Conservation (phyloP, 345 rosid species). For the Salix exigua region DNA sequence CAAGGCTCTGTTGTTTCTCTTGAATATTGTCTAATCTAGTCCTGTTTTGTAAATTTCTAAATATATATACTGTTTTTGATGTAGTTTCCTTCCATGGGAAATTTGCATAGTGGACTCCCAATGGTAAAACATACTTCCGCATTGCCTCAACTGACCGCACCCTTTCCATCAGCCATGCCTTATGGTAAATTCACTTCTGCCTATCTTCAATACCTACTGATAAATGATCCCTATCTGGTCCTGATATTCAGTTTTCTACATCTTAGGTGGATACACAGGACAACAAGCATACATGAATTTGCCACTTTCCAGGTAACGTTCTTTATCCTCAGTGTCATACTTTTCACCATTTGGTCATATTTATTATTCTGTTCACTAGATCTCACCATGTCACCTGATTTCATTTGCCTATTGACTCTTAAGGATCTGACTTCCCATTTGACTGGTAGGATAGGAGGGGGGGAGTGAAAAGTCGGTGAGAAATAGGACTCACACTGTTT, state of each 20-base stretch:
- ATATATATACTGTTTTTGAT: background rate
- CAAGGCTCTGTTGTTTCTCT: background rate
- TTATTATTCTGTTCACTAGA: background rate
- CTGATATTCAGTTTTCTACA: slow-evolving; percentile 13
- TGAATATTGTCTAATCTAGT: background rate
- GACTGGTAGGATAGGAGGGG: background rate
- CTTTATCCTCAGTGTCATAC: background rate
- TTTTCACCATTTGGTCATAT: background rate
- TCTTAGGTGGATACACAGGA: slow-evolving; percentile 43
- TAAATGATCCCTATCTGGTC: background rate
- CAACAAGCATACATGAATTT: slow-evolving; percentile 35
- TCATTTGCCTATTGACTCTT: background rate
- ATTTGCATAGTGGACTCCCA: slow-evolving; percentile 36
- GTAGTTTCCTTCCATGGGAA: slow-evolving; percentile 49
- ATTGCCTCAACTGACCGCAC: slow-evolving; percentile 26
- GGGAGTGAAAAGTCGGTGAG: background rate
- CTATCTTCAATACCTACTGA: background rate
- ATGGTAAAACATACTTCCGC: slow-evolving; percentile 12
- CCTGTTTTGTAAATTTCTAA: background rate
- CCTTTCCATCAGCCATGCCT: slow-evolving; percentile 28
- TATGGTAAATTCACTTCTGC: slow-evolving; percentile 32
- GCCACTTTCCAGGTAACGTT: slow-evolving; percentile 42
- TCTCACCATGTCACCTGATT: background rate
- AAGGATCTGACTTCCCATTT: background rate
- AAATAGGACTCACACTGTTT: background rate